Evolutionary conservation across 2,329 filamentous ascomycete genomes (phyloP).

Genomic region (Phyllosticta citriasiana): DNA sequence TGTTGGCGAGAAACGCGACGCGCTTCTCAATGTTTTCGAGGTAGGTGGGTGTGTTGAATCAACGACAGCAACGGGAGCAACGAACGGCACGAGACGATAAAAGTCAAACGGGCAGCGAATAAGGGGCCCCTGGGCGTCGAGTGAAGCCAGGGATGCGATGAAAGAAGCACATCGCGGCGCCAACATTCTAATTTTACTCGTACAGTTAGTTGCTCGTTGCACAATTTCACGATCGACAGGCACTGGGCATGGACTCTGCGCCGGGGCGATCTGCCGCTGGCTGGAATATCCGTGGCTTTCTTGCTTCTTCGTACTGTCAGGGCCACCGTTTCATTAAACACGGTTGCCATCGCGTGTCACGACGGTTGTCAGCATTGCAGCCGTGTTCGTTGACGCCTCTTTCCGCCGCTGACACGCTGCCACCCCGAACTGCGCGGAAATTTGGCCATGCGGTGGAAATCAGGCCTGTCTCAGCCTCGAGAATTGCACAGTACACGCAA

Average conservation of each 20-base stretch:
- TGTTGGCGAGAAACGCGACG: conserved; percentile 8
- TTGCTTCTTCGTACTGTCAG: not conserved
- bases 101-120: conserved; percentile 5
- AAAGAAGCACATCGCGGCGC: conserved; percentile 7
- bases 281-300: not conserved
- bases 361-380: not conserved
- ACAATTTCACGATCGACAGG: conserved; percentile 1
- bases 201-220: conserved; percentile 4
- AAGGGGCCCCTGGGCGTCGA: conserved; percentile 1
- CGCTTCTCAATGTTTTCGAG: not conserved
- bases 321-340: not conserved
- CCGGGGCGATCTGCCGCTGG: not conserved
- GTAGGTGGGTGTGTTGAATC: not conserved
- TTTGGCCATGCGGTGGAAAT: not conserved
- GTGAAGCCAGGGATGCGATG: conserved; percentile 9
- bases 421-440: not conserved
- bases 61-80: not conserved
- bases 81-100: conserved; percentile 2
- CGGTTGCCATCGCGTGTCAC: not conserved
- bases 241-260: not conserved
- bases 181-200: conserved; percentile 4
- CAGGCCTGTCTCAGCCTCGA: not conserved
- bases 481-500: not conserved
- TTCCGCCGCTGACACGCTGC: not conserved
- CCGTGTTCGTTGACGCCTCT: not conserved